These are phyloP conservation scores for Taphrina flavorubra DNA, from an alignment of 1,139 yeast species.

Conservation along the genomic window DNA sequence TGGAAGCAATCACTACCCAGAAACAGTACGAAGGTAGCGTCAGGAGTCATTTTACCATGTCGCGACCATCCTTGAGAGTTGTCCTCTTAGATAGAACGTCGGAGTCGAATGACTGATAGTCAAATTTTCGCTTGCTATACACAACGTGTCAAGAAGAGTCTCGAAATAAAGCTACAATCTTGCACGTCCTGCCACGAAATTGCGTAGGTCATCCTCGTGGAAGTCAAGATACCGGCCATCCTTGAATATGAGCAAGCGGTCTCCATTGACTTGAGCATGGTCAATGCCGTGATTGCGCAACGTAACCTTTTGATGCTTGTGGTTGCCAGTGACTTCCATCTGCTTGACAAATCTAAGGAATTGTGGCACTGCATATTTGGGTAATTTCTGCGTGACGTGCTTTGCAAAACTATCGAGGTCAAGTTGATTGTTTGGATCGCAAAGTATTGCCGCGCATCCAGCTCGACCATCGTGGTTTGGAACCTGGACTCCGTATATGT, in stretches of 20 bases:
- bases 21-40: neutral
- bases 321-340: slow-evolving; percentile 77
- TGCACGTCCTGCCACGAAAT: slow-evolving; percentile 18
- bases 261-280: slow-evolving; percentile 14
- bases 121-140: no score
- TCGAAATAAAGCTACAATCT: neutral
- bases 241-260: slow-evolving; percentile 16
- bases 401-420: slow-evolving; percentile 53
- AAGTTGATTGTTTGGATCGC: slow-evolving; percentile 54
- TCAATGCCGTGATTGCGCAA: slow-evolving; percentile 33
- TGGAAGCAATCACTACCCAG: neutral
- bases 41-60: neutral
- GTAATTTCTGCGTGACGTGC: slow-evolving; percentile 61
- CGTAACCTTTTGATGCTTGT: slow-evolving; percentile 76
- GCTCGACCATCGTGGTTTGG: slow-evolving; percentile 95
- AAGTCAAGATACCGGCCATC: slow-evolving; percentile 20
- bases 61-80: neutral
- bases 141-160: no score
- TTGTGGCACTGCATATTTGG: slow-evolving; percentile 87
- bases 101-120: neutral
- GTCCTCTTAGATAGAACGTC: neutral
- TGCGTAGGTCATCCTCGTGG: neutral
- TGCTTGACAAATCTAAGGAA: slow-evolving; percentile 70
- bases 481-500: slow-evolving; percentile 86
- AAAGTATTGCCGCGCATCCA: slow-evolving; percentile 81